These are phyloP conservation scores for Didymella segeticola DNA, from an alignment of 2,329 filamentous ascomycete species.

Conservation along the genomic window DNA sequence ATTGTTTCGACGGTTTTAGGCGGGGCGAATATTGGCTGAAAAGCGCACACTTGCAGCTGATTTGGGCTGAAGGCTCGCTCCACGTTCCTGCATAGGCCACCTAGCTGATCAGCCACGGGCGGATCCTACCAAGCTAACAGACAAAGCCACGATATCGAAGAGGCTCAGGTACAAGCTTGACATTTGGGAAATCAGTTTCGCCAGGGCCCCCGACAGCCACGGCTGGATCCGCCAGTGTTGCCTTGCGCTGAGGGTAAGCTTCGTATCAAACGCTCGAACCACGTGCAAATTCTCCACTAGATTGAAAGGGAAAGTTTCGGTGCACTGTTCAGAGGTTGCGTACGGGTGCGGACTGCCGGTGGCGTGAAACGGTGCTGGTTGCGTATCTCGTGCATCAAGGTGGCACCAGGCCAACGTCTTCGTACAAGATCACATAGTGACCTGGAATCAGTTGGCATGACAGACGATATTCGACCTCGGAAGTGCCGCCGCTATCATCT, in stretches of 20 bases:
- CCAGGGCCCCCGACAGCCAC: not conserved
- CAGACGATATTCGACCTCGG: not conserved
- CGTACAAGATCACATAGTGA: not conserved
- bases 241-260: not conserved
- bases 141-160: not conserved
- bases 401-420: slow-evolving; percentile 1
- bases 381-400: slow-evolving; percentile 3
- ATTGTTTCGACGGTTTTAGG: not conserved
- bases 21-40: not conserved
- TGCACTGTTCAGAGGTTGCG: slow-evolving; percentile 1
- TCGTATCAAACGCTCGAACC: slow-evolving; percentile 9
- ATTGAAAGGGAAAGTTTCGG: not conserved
- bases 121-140: slow-evolving; percentile 3
- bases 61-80: not conserved
- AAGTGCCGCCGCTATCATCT: slow-evolving; percentile 4
- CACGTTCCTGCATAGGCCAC: slow-evolving; percentile 13
- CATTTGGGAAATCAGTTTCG: not conserved
- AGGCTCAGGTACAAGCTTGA: slow-evolving; percentile 3
- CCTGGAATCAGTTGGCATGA: not conserved
- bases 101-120: slow-evolving; percentile 3
- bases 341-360: not conserved
- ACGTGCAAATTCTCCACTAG: slow-evolving; percentile 4
- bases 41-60: slow-evolving; percentile 10
- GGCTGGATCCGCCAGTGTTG: slow-evolving; percentile 1
- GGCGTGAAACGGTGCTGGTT: slow-evolving; percentile 7